Conservation (phyloP, 2,329 filamentous ascomycete genomes). For the Xylariaceae sp. region DNA sequence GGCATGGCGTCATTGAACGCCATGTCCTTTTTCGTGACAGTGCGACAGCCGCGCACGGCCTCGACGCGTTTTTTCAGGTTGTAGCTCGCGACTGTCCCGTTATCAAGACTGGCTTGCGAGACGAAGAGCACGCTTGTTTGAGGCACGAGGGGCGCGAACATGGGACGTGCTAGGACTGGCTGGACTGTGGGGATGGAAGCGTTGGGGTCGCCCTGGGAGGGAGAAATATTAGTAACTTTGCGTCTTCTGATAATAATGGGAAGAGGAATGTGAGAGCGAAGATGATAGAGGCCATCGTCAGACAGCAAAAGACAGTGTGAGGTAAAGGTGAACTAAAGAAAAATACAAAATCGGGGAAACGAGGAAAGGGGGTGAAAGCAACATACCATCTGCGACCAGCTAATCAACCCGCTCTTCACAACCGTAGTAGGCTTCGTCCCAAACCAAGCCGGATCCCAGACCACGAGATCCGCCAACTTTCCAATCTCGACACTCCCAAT, state of each 20-base stretch:
- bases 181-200: constrained; percentile 88
- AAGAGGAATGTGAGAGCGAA: neutral
- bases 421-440: constrained; percentile 84
- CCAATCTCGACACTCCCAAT: constrained; percentile 88
- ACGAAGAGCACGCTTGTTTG: constrained; percentile 82
- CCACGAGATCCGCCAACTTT: constrained; percentile 85
- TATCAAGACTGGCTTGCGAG: constrained; percentile 72
- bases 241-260: no score
- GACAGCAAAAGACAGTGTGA: neutral
- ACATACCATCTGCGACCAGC: constrained; percentile 81
- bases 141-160: constrained; percentile 82
- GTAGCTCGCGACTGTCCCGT: constrained; percentile 73
- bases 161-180: constrained; percentile 81
- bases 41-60: constrained; percentile 77
- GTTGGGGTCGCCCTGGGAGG: constrained; percentile 73
- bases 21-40: constrained; percentile 84
- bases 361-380: neutral
- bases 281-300: neutral
- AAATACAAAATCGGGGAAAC: neutral
- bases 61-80: constrained; percentile 80
- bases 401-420: constrained; percentile 87
- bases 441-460: constrained; percentile 88
- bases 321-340: neutral
- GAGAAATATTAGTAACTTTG: no score
- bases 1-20: constrained; percentile 85